Evolutionary conservation across 345 rosid genomes (phyloP), one percentile per base, ranked within the genome.

Genomic region (Brassica juncea): DNA sequence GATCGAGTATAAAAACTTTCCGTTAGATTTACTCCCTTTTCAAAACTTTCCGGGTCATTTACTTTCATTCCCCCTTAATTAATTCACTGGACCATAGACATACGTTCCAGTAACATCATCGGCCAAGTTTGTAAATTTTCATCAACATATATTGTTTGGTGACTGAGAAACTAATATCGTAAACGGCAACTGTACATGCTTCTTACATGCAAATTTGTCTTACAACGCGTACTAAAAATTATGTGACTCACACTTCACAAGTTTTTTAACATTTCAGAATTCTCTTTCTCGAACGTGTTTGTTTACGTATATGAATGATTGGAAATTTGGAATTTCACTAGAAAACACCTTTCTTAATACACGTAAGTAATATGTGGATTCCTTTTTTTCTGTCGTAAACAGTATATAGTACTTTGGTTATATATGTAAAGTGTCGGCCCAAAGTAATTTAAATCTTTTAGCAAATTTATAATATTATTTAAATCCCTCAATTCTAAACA

Each of bases 301-400:
- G 8, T 37, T 59, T 67, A 14, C 11, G 0, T 67, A 59, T 34
- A 12, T 66, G 73, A 31, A 72, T 44, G 39, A 59, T 52, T 80
- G 59, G 7, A 25, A 25, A 35, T 3, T 52, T 80, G 59, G 7
- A 25, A 25, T 49, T 3, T 79, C 35, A 16, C 25, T 61, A 79
- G 71, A 74, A 66, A 44, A 32, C 23, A 54, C 65, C 64, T 14
- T 8, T 32, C 16, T 31, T 54, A 19, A 39, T 68, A 68, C 60
- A 80, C 79, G 75, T 54, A 74, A 16, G 34, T 60, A 49, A 61
- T 80, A 61, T 10, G 63, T 58, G 68, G 68, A 72, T 72, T 57
- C 44, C 12, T 66, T 35, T 66, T 4, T 59, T 58, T 11, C 64
- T 62, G 57, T 79, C 57, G 49, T 59, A 31, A 72, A 72, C 15